A percentile compares a stretch with the other conserved stretches of the same genome.
Evolutionary conservation across 1,284 basidiomycete genomes (phyloP).

Genomic region (Athelia psychrophila): DNA sequence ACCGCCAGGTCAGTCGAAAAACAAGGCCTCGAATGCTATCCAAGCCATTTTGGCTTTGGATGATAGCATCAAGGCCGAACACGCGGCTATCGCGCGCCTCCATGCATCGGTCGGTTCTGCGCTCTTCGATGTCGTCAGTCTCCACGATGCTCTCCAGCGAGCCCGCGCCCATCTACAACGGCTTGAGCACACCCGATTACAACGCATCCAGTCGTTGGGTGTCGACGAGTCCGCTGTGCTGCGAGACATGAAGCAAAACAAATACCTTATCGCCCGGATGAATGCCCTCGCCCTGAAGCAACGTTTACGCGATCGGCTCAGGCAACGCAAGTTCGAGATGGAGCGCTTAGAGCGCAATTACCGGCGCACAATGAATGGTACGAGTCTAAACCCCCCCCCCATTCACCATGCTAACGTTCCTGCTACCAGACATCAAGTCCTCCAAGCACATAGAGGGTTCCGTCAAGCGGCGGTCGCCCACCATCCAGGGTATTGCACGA

Average conservation of each 20-base stretch:
- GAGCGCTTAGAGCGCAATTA: slow-evolving; percentile 16
- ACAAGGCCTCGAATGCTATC: background rate
- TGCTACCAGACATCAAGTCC: slow-evolving; percentile 4
- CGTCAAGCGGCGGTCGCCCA: slow-evolving; percentile 3
- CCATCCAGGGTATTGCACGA: slow-evolving; percentile 2
- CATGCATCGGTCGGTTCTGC: too few species aligned
- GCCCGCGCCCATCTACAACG: background rate
- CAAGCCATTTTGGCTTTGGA: background rate
- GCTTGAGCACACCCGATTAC: background rate
- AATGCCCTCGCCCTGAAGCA: slow-evolving; percentile 20
- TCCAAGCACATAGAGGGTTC: slow-evolving; percentile 4
- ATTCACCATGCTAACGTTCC: background rate
- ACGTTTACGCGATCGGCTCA: slow-evolving; percentile 15
- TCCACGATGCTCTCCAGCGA: too few species aligned
- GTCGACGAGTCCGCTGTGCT: background rate
- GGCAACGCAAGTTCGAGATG: slow-evolving; percentile 21
- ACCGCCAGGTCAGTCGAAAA: background rate
- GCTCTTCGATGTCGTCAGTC: too few species aligned
- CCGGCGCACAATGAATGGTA: slow-evolving; percentile 6
- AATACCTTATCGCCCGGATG: slow-evolving; percentile 13
- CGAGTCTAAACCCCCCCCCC: too few species aligned
- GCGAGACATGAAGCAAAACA: background rate
- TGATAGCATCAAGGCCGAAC: too few species aligned
- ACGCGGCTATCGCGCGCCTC: too few species aligned
- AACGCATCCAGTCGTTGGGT: background rate